phyloP scores from a whole-genome alignment of 768 basidiomycete genomes.

The Amanita jacksonii region DNA sequence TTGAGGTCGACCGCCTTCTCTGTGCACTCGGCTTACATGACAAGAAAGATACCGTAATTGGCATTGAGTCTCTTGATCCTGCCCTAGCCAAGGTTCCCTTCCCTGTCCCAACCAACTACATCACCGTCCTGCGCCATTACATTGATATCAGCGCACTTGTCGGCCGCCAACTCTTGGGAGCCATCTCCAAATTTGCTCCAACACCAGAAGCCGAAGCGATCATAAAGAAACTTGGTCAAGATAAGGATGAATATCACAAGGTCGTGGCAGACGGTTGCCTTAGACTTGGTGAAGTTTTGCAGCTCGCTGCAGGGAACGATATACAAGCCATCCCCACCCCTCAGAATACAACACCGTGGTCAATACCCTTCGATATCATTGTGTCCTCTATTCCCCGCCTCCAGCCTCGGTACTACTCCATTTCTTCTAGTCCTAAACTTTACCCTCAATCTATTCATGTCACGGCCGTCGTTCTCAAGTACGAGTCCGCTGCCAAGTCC shows the following conservation, averaged over 20 bases:
- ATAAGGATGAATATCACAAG: conserved; percentile 82
- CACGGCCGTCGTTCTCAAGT: conserved; percentile 93
- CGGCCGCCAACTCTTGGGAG: conserved; percentile 87
- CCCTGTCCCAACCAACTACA: conserved; percentile 94
- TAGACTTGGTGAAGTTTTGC: conserved; percentile 88
- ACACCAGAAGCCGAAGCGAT: conserved; percentile 63
- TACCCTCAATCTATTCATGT: conserved; percentile 86
- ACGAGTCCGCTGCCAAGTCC: conserved; percentile 54
- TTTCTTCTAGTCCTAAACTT: conserved; percentile 94
- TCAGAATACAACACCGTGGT: conserved; percentile 79
- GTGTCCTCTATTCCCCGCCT: conserved; percentile 89
- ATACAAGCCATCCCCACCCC: conserved; percentile 42
- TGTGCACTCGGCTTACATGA: conserved; percentile 75
- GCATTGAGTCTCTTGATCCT: conserved; percentile 95
- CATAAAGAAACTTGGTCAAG: conserved; percentile 67
- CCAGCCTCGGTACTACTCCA: conserved; percentile 97
- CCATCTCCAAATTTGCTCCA: conserved; percentile 83
- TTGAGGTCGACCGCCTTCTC: conserved; percentile 85
- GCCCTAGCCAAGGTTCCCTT: conserved; percentile 98
- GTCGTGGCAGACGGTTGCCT: conserved; percentile 75
- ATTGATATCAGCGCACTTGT: conserved; percentile 93
- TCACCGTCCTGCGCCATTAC: conserved; percentile 90
- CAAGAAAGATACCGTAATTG: conserved; percentile 76
- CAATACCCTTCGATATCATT: conserved; percentile 94
- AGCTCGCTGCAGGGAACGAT: conserved; percentile 81